Percentiles rank a stretch among this genome's conserved stretches.
Evolutionary conservation across 176 grass and related monocot species (phyloP).

Genomic region (Elaeis guineensis): DNA sequence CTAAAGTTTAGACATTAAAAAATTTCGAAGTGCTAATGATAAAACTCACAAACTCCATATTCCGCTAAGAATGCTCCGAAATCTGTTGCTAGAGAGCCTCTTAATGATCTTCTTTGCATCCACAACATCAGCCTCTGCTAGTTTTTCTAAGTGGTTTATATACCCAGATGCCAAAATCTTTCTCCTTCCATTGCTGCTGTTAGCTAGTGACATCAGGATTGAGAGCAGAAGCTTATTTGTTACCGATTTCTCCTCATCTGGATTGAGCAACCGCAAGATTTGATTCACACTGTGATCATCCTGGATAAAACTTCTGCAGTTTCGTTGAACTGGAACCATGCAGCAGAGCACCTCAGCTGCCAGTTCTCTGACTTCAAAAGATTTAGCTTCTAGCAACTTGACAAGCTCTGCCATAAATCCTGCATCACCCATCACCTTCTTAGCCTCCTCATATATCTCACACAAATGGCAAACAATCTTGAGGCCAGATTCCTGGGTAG

Average conservation of each 20-base stretch:
- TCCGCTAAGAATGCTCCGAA: conserved; percentile 59
- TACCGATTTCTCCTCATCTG: conserved; percentile 38
- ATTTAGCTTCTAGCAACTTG: conserved; percentile 57
- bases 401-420: conserved; percentile 46
- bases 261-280: conserved; percentile 60
- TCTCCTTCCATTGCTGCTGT: conserved; percentile 60
- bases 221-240: conserved; percentile 52
- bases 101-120: conserved; percentile 76
- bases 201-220: conserved; percentile 42
- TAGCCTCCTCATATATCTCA: conserved; percentile 53
- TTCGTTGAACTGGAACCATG: conserved; percentile 37
- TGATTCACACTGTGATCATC: conserved; percentile 46
- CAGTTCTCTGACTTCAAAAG: conserved; percentile 45
- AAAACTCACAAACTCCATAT: conserved; percentile 69
- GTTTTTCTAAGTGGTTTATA: conserved; percentile 45
- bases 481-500: conserved; percentile 50
- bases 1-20: not conserved
- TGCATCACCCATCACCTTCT: conserved; percentile 46
- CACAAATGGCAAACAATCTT: conserved; percentile 47
- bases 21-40: not conserved
- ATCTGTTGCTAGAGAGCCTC: conserved; percentile 60
- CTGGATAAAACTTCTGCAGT: conserved; percentile 51
- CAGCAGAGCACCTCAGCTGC: conserved; percentile 46
- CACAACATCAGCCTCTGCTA: conserved; percentile 40
- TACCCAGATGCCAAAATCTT: conserved; percentile 71